Conservation (phyloP, 1,284 basidiomycete species). For the Violaceomyces palustris region DNA sequence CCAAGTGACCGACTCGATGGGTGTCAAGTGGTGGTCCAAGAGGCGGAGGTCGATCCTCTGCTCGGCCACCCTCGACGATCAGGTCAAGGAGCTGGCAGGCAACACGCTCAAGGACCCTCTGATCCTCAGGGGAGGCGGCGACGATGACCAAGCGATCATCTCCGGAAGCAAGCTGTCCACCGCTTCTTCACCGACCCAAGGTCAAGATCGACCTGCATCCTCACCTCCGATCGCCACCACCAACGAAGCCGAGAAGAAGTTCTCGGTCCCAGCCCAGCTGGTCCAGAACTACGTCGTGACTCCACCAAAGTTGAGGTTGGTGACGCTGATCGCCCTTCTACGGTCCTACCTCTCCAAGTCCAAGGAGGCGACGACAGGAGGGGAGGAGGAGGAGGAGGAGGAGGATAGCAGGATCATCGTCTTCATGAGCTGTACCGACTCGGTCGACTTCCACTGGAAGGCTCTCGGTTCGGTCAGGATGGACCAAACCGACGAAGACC, state of each 20-base stretch:
- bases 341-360: conserved; percentile 60
- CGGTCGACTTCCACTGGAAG: conserved; percentile 93
- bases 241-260: conserved; percentile 48
- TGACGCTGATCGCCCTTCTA: conserved; percentile 77
- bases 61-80: conserved; percentile 91
- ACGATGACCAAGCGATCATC: conserved; percentile 3
- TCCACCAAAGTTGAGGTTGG: conserved; percentile 86
- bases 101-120: conserved; percentile 63
- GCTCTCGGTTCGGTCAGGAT: conserved; percentile 75
- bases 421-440: conserved; percentile 93
- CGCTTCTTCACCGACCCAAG: too few relatives aligned
- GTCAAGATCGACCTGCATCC: too few relatives aligned
- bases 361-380: conserved; percentile 56
- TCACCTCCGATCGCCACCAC: conserved; percentile 2
- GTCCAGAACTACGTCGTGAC: conserved; percentile 88
- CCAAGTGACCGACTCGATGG: conserved; percentile 38
- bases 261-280: conserved; percentile 90
- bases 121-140: conserved; percentile 53
- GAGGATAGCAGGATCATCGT: conserved; percentile 68
- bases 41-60: conserved; percentile 79
- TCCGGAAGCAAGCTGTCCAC: too few relatives aligned
- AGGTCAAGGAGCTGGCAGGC: conserved; percentile 87
- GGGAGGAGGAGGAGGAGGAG: conserved; percentile 50
- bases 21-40: conserved; percentile 55
- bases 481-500: conserved; percentile 54